phyloP scores from a whole-genome alignment of 2,329 filamentous ascomycete genomes.

The Ambrosiella beaveri region DNA sequence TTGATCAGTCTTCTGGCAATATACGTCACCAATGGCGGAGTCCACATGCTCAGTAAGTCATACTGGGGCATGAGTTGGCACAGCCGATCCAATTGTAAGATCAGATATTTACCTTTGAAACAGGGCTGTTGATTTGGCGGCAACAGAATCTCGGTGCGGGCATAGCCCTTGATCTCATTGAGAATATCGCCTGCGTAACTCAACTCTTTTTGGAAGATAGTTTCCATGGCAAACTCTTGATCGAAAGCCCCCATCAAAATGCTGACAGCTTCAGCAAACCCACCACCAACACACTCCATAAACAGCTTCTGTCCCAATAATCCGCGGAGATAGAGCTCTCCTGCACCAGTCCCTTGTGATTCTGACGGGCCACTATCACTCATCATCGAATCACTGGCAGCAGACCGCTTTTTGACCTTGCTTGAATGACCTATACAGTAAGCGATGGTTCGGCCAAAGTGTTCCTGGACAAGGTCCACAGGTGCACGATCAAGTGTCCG shows the following conservation, averaged over 20 bases:
- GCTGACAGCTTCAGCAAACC: slow-evolving; percentile 63
- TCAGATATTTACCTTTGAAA: slow-evolving; percentile 63
- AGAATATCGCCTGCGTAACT: slow-evolving; percentile 45
- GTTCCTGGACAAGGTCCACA: slow-evolving; percentile 41
- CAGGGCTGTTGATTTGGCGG: slow-evolving; percentile 72
- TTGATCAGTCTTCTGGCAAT: slow-evolving; percentile 64
- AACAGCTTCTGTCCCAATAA: slow-evolving; percentile 52
- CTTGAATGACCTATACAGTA: slow-evolving; percentile 50
- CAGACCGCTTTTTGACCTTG: slow-evolving; percentile 8
- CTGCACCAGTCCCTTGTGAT: background rate
- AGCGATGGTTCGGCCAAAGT: slow-evolving; percentile 63
- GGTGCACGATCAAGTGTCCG: slow-evolving; percentile 35
- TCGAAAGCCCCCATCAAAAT: slow-evolving; percentile 62
- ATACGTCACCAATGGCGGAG: slow-evolving; percentile 53
- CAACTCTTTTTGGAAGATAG: slow-evolving; percentile 43
- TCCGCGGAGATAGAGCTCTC: slow-evolving; percentile 21
- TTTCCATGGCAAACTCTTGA: slow-evolving; percentile 58
- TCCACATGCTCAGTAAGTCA: slow-evolving; percentile 53
- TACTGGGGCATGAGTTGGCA: slow-evolving; percentile 49
- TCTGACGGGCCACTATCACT: background rate
- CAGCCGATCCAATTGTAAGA: slow-evolving; percentile 60
- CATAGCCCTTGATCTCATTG: slow-evolving; percentile 49
- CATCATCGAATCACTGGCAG: background rate
- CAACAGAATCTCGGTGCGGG: slow-evolving; percentile 46
- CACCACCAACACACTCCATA: slow-evolving; percentile 41